A percentile compares a stretch with the other conserved stretches of the same genome.
phyloP scores from a whole-genome alignment of 176 grass and related monocot species.

The Bolboschoenus planiculmis region DNA sequence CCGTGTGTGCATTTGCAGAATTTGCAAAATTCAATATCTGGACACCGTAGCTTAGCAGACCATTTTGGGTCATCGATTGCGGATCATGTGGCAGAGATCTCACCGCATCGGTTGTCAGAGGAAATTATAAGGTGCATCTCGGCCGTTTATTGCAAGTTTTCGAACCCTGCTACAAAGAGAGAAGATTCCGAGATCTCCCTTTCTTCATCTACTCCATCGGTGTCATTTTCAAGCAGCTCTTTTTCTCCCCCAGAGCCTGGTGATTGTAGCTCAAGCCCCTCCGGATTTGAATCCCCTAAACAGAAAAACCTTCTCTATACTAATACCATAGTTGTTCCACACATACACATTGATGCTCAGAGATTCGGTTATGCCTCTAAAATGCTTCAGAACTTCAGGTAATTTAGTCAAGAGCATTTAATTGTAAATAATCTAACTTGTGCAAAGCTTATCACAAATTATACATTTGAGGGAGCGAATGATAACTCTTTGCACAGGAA shows the following conservation, averaged over 20 bases:
- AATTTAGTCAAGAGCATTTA: constrained; percentile 3
- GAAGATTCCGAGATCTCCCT: constrained; percentile 31
- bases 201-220: constrained; percentile 41
- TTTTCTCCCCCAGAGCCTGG: constrained; percentile 45
- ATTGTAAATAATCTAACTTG: neutral
- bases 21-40: constrained; percentile 41
- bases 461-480: neutral
- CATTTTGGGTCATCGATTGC: constrained; percentile 51
- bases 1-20: constrained; percentile 28
- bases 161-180: constrained; percentile 28
- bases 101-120: constrained; percentile 75
- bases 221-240: constrained; percentile 49
- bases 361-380: constrained; percentile 89
- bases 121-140: constrained; percentile 80
- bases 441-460: constrained; percentile 5
- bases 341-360: constrained; percentile 74
- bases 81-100: constrained; percentile 60
- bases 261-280: constrained; percentile 28
- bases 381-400: constrained; percentile 90
- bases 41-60: constrained; percentile 64
- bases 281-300: constrained; percentile 25
- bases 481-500: neutral
- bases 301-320: constrained; percentile 33
- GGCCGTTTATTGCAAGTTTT: constrained; percentile 70
- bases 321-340: constrained; percentile 52